These are phyloP conservation scores for Neurospora sp. DNA, from an alignment of 495 filamentous ascomycete genomes.

Conservation along the genomic window DNA sequence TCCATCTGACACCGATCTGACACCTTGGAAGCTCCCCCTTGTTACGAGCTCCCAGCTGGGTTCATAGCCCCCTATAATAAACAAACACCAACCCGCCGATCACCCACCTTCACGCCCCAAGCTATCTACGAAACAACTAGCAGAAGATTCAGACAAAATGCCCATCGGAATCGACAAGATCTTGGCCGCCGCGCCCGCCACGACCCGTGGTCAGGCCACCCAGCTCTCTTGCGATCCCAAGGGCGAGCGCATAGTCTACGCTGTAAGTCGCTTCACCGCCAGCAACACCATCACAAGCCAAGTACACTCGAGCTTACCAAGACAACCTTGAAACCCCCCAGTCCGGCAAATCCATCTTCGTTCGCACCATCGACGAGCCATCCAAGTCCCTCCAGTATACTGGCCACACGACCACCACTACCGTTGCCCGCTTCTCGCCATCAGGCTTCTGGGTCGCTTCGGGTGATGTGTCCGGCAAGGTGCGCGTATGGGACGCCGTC, in stretches of 20 bases:
- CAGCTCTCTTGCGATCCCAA: conserved; percentile 83
- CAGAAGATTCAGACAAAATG: conserved; percentile 22
- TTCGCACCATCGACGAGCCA: conserved; percentile 86
- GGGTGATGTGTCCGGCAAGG: conserved; percentile 73
- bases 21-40: neutral
- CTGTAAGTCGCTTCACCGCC: conserved; percentile 45
- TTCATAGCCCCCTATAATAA: neutral
- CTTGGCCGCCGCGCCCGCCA: conserved; percentile 55
- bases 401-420: conserved; percentile 75
- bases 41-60: neutral
- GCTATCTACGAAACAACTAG: neutral
- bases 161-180: conserved; percentile 46
- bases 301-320: neutral
- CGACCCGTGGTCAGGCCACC: conserved; percentile 78
- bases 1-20: neutral
- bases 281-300: neutral
- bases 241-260: conserved; percentile 88
- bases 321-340: conserved; percentile 20
- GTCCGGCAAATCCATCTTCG: conserved; percentile 93
- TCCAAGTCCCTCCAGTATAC: conserved; percentile 77
- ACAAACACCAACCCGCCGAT: neutral
- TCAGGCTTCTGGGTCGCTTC: conserved; percentile 95
- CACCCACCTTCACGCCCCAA: neutral
- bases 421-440: conserved; percentile 88
- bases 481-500: conserved; percentile 78